Base-by-base conservation (phyloP, 805 yeast genomes). In the Ogataea glucozyma region DNA sequence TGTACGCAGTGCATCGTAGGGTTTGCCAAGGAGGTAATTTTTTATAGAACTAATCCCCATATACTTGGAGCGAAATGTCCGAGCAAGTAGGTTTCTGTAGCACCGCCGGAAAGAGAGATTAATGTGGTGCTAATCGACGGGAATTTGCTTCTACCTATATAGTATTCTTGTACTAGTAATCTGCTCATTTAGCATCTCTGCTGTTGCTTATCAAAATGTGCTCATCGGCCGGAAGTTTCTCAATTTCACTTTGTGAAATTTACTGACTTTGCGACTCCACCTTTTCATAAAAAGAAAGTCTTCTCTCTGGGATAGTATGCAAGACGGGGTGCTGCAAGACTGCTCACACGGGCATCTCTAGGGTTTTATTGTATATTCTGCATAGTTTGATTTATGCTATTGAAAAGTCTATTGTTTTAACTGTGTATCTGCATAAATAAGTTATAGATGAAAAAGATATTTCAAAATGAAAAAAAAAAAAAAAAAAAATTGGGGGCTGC, bases 51-150 rank as follows among this genome's bases (percentile, higher is more conserved):
- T 18, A 18, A 13, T 7, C n/a, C n/a, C n/a, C n/a, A n/a, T n/a
- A n/a, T n/a, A n/a, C 6, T 27, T 26, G 21, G 33, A 27, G 41
- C 35, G 29, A 31, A 38, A 30, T 40, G 33, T 40, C 43, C 33
- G 40, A 29, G 24, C 16, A 24, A n/a, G n/a, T n/a, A n/a, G n/a
- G n/a, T n/a, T n/a, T n/a, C n/a, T n/a, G n/a, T n/a, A n/a, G n/a
- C n/a, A n/a, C n/a, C n/a, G n/a, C n/a, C n/a, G n/a, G n/a, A n/a
- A n/a, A n/a, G n/a, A n/a, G n/a, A n/a, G n/a, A n/a, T n/a, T n/a
- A n/a, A n/a, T n/a, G n/a, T n/a, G n/a, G n/a, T n/a, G n/a, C n/a
- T n/a, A n/a, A n/a, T n/a, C n/a, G n/a, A n/a, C n/a, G n/a, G n/a
- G n/a, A n/a, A n/a, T n/a, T n/a, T n/a, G n/a, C n/a, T n/a, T n/a